Conservation (phyloP, 2,329 filamentous ascomycete species). For the Alternaria infectoria region DNA sequence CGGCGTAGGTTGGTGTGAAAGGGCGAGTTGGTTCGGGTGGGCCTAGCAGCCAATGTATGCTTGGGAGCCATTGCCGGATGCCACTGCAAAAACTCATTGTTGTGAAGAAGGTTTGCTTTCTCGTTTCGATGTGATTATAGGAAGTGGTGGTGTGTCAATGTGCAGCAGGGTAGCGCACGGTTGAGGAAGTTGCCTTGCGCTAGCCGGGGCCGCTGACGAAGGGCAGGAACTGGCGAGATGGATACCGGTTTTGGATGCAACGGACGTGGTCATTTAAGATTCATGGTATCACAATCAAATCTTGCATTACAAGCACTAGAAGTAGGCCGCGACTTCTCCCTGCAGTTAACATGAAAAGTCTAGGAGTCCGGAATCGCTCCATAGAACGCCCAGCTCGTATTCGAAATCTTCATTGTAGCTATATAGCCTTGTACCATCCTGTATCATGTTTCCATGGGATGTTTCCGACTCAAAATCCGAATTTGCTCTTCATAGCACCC, state of each 20-base stretch:
- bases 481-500: slow-evolving; percentile 57
- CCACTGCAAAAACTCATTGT: background rate
- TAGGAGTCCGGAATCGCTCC: background rate
- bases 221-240: background rate
- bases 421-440: background rate
- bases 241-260: background rate
- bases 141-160: background rate
- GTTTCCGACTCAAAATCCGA: slow-evolving; percentile 29
- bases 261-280: background rate
- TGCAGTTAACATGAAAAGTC: background rate
- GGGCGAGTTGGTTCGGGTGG: background rate
- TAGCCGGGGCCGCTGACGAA: background rate
- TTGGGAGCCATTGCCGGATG: background rate
- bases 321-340: background rate
- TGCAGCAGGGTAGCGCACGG: background rate
- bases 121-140: background rate
- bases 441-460: background rate
- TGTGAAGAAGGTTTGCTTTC: background rate
- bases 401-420: background rate
- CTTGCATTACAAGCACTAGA: background rate
- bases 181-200: background rate
- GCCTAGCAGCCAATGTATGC: background rate
- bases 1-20: slow-evolving; percentile 25
- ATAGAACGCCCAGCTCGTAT: background rate
- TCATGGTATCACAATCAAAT: background rate